phyloP scores from a whole-genome alignment of 208 protist species.

The Leishmania tropica region DNA sequence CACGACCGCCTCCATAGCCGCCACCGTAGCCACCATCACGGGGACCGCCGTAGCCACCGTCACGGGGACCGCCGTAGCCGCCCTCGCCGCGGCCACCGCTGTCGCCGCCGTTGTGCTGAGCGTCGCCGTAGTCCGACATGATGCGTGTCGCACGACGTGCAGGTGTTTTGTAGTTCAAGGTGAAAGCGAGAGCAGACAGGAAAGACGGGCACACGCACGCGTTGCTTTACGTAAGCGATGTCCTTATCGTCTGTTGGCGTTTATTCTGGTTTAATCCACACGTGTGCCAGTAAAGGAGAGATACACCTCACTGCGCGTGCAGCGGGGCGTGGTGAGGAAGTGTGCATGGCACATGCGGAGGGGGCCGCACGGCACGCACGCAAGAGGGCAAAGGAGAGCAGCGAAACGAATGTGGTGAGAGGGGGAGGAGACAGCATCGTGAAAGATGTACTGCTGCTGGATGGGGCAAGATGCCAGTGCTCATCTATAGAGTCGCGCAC shows the following conservation, averaged over 20 bases:
- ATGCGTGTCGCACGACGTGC: not conserved
- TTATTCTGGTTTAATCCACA: not conserved
- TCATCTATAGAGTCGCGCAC: not conserved
- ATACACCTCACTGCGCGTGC: not conserved
- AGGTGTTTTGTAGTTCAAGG: not conserved
- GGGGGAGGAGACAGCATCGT: not conserved
- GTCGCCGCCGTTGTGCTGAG: slow-evolving; percentile 11
- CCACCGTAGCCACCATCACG: slow-evolving; percentile 19
- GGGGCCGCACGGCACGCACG: no score
- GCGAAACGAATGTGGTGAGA: not conserved
- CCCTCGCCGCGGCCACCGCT: not conserved
- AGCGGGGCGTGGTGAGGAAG: not conserved
- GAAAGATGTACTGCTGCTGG: not conserved
- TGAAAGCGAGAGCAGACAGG: not conserved
- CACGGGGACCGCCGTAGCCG: not conserved
- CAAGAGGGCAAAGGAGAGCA: not conserved
- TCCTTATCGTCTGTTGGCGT: not conserved
- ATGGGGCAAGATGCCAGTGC: not conserved
- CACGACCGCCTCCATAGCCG: slow-evolving; percentile 6
- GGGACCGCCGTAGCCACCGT: not conserved
- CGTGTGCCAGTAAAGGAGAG: not conserved
- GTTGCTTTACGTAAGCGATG: not conserved
- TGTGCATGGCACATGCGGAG: no score
- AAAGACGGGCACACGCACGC: not conserved
- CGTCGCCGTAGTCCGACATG: slow-evolving; percentile 32